phyloP scores from a whole-genome alignment of 768 basidiomycete genomes.

The Lenzites betulinus region DNA sequence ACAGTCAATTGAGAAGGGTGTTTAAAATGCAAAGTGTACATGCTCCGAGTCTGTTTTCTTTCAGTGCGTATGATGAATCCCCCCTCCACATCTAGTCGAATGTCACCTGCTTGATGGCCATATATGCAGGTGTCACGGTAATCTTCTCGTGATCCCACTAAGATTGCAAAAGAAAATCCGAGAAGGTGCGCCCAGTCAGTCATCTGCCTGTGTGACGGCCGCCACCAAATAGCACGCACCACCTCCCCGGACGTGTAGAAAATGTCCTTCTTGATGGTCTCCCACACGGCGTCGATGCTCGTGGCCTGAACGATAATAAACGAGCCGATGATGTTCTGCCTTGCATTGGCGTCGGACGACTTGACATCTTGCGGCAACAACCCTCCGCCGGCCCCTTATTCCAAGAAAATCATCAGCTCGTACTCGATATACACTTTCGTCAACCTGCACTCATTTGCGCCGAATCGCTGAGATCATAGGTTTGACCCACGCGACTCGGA shows the following conservation, averaged over 20 bases:
- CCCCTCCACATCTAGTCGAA: conserved; percentile 27
- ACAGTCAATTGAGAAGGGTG: no score
- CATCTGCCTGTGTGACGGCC: no score
- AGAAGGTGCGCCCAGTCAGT: neutral
- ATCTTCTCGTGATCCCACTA: conserved; percentile 13
- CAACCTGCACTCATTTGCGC: no score
- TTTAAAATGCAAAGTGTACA: no score
- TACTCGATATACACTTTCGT: no score
- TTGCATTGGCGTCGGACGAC: conserved; percentile 1
- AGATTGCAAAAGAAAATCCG: neutral
- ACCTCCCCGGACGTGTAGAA: conserved; percentile 19
- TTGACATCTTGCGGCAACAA: neutral
- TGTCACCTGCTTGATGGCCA: neutral
- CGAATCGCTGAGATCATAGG: no score
- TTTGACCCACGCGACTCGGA: no score
- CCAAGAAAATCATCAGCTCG: no score
- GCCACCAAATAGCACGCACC: conserved; percentile 3
- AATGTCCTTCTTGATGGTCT: conserved; percentile 1
- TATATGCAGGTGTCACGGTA: neutral
- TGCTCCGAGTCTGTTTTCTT: no score
- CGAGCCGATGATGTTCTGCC: conserved; percentile 1
- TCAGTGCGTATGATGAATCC: no score
- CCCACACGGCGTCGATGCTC: conserved; percentile 3
- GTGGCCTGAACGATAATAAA: conserved; percentile 2
- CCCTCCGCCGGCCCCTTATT: neutral